These are phyloP conservation scores for Floccularia luteovirens DNA, from an alignment of 768 basidiomycete species.

Conservation along the genomic window DNA sequence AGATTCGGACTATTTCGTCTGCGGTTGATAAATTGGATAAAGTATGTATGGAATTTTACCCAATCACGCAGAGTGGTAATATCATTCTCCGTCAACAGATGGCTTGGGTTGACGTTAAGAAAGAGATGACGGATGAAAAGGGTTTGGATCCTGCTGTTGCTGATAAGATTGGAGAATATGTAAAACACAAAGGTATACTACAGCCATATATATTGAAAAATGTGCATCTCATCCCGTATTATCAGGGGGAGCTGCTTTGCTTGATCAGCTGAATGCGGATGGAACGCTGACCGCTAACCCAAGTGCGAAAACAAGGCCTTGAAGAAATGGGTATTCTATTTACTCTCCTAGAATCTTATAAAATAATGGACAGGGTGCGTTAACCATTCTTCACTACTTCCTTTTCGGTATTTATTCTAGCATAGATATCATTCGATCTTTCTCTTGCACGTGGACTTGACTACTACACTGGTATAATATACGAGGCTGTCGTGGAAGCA, in stretches of 20 bases:
- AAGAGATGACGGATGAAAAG: constrained; percentile 96
- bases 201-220: neutral
- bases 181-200: constrained; percentile 78
- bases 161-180: constrained; percentile 95
- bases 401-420: neutral
- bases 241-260: constrained; percentile 70
- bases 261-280: constrained; percentile 65
- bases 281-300: constrained; percentile 55
- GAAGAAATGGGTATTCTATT: constrained; percentile 85
- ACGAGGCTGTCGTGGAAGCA: constrained; percentile 89
- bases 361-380: constrained; percentile 66
- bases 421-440: constrained; percentile 89
- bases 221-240: neutral
- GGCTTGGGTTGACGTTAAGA: constrained; percentile 87
- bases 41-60: constrained; percentile 19
- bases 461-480: constrained; percentile 98
- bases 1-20: constrained; percentile 87
- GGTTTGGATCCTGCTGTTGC: constrained; percentile 75
- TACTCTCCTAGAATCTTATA: constrained; percentile 73
- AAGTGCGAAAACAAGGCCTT: constrained; percentile 75
- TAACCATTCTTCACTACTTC: neutral
- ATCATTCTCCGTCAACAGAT: constrained; percentile 30
- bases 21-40: constrained; percentile 99
- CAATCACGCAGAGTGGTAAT: constrained; percentile 16
- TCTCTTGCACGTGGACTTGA: constrained; percentile 96